Evolutionary conservation across 2,329 filamentous ascomycete species (phyloP).

Genomic region (Claviceps sp.): DNA sequence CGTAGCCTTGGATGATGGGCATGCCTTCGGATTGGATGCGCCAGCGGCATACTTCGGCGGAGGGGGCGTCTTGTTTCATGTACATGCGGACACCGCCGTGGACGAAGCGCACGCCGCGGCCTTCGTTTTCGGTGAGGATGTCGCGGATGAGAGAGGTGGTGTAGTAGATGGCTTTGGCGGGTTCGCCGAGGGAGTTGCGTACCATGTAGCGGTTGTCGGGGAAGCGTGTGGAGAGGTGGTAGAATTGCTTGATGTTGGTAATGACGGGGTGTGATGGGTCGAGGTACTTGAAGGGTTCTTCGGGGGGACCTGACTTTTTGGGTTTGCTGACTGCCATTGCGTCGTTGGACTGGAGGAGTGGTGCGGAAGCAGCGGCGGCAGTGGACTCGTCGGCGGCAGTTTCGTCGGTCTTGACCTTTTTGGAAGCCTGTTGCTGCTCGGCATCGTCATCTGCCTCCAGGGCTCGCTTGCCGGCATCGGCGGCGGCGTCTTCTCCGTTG

Average conservation of each 20-base stretch:
- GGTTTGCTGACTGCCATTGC: conserved; percentile 16
- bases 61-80: conserved; percentile 90
- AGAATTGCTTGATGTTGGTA: conserved; percentile 66
- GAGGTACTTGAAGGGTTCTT: conserved; percentile 94
- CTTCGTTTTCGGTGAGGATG: conserved; percentile 78
- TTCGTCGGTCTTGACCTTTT: conserved; percentile 33
- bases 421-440: conserved; percentile 28
- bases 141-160: conserved; percentile 73
- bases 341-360: conserved; percentile 9
- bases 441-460: conserved; percentile 16
- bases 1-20: conserved; percentile 80
- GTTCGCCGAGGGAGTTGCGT: conserved; percentile 76
- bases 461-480: conserved; percentile 22
- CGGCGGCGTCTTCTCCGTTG: conserved; percentile 12
- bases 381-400: conserved; percentile 8
- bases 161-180: conserved; percentile 94
- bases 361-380: conserved; percentile 8
- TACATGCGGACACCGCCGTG: conserved; percentile 98
- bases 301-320: conserved; percentile 43
- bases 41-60: conserved; percentile 79
- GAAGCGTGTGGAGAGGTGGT: conserved; percentile 71
- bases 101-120: conserved; percentile 84
- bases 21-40: conserved; percentile 91
- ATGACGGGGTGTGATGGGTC: conserved; percentile 62
- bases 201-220: conserved; percentile 90